Base-by-base conservation (phyloP, 371 early-diverging fungal genomes). In the Syncephalastrum monosporum region DNA sequence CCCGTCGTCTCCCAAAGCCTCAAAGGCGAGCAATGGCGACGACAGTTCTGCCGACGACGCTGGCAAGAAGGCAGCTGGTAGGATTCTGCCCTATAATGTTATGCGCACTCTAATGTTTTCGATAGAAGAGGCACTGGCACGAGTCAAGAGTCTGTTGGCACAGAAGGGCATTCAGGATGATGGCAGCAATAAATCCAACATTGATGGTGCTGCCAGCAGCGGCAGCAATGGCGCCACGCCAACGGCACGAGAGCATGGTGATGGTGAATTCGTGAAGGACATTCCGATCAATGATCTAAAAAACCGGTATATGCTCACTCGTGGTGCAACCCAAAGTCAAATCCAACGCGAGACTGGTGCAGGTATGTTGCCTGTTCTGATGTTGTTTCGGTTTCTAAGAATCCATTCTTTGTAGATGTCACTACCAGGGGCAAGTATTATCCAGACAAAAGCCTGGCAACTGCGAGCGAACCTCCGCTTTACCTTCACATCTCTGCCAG, bases 381-480 rank as follows among this genome's bases (percentile, higher is more conserved):
- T 55, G 3, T 45, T 16, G 24, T 33, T 3, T 44, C 21, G 19
- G n/a, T 13, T 19, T 17, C n/a, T 41, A 53, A 53, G 7, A 19
- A 19, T 3, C 41, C 38, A 4, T 48, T 54, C 12, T 38, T 13
- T 13, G 41, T 65, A 69, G 86, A 90, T 69, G 84, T 94, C n/a
- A 87, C 90, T 1, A 91, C 91, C 5, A 80, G 91, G 44, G 95
- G 94, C 56, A 87, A 88, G 50, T 91, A 88, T 65, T 93, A 91
- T 68, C 81, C 88, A 13, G 87, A 93, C 61, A 75, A 82, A 27
- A 75, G 60, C 29, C 54, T 85, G 16, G 91, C 91, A 7, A 90
- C 90, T 8, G 84, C 82, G 4, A 79, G 70, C 14, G 90, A 90
- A 27, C 93, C 94, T 19, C 90, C 92, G 3, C 75, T 94, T 41